phyloP scores from a whole-genome alignment of 2,329 filamentous ascomycete genomes.

The Ascochyta rabiei region DNA sequence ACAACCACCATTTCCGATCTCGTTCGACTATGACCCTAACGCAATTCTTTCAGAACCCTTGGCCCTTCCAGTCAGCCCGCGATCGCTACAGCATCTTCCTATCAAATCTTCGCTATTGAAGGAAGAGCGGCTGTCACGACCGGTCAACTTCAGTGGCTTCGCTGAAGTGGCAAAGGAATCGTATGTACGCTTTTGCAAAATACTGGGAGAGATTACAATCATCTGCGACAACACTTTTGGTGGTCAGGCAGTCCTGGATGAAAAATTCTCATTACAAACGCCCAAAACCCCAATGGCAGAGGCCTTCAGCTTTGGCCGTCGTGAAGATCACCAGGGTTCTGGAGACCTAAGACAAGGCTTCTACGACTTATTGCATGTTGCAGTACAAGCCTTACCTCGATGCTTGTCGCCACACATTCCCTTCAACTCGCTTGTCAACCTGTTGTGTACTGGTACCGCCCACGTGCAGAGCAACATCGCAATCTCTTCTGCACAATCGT shows the following conservation, averaged over 20 bases:
- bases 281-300: slow-evolving; percentile 96
- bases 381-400: slow-evolving; percentile 92
- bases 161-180: slow-evolving; percentile 81
- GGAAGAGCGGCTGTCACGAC: slow-evolving; percentile 70
- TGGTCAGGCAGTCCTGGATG: slow-evolving; percentile 91
- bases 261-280: slow-evolving; percentile 85
- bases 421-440: slow-evolving; percentile 90
- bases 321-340: slow-evolving; percentile 75
- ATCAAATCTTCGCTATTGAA: slow-evolving; percentile 51
- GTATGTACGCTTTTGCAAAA: slow-evolving; percentile 90
- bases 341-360: slow-evolving; percentile 90
- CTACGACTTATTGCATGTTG: slow-evolving; percentile 93
- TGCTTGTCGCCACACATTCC: slow-evolving; percentile 90
- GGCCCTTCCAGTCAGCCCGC: slow-evolving; percentile 42
- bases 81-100: slow-evolving; percentile 37
- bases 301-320: slow-evolving; percentile 86
- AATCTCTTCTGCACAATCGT: slow-evolving; percentile 84
- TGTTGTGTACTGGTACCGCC: slow-evolving; percentile 94
- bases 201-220: slow-evolving; percentile 92
- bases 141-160: slow-evolving; percentile 66
- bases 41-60: slow-evolving; percentile 47
- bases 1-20: slow-evolving; percentile 82
- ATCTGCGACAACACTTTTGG: slow-evolving; percentile 97
- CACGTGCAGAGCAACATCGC: slow-evolving; percentile 94
- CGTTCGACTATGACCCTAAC: slow-evolving; percentile 58